phyloP scores from a whole-genome alignment of 257 asterid species.

The Solanum bulbocastanum region DNA sequence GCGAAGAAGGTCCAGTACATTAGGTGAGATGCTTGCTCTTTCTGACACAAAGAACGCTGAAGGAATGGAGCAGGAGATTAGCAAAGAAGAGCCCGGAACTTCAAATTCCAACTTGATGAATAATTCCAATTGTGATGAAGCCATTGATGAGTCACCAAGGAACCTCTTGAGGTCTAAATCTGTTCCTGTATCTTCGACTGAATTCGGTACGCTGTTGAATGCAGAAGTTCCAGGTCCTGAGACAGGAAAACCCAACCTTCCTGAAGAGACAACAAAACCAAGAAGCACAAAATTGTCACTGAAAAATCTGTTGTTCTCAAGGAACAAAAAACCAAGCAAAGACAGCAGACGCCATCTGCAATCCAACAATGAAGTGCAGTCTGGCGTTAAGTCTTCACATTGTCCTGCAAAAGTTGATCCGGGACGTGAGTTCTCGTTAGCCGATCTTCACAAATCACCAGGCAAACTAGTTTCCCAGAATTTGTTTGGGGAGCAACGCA shows the following conservation, averaged over 20 bases:
- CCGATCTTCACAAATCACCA: slow-evolving; percentile 16
- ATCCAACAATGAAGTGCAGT: slow-evolving; percentile 22
- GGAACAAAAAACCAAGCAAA: slow-evolving; percentile 50
- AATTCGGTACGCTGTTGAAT: slow-evolving; percentile 31
- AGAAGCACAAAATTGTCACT: slow-evolving; percentile 55
- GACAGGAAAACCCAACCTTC: slow-evolving; percentile 22
- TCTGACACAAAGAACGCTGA: slow-evolving; percentile 59
- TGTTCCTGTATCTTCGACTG: slow-evolving; percentile 64
- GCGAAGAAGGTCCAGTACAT: slow-evolving; percentile 71
- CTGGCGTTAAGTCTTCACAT: slow-evolving; percentile 1
- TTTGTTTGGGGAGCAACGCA: slow-evolving; percentile 19
- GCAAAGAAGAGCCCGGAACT: slow-evolving; percentile 23
- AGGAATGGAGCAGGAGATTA: slow-evolving; percentile 23
- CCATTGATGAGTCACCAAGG: slow-evolving; percentile 32
- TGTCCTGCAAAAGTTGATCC: slow-evolving; percentile 12
- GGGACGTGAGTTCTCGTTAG: slow-evolving; percentile 11
- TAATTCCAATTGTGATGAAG: slow-evolving; percentile 23
- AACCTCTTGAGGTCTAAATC: slow-evolving; percentile 78
- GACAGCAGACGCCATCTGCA: slow-evolving; percentile 23
- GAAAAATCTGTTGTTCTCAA: slow-evolving; percentile 66
- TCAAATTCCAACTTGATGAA: slow-evolving; percentile 14
- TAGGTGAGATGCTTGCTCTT: slow-evolving; percentile 99
- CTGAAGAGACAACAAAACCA: slow-evolving; percentile 36
- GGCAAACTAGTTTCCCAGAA: slow-evolving; percentile 24
- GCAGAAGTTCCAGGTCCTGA: slow-evolving; percentile 21